phyloP scores from a whole-genome alignment of 176 grass and related monocot genomes.

The Rhynchospora pubera region DNA sequence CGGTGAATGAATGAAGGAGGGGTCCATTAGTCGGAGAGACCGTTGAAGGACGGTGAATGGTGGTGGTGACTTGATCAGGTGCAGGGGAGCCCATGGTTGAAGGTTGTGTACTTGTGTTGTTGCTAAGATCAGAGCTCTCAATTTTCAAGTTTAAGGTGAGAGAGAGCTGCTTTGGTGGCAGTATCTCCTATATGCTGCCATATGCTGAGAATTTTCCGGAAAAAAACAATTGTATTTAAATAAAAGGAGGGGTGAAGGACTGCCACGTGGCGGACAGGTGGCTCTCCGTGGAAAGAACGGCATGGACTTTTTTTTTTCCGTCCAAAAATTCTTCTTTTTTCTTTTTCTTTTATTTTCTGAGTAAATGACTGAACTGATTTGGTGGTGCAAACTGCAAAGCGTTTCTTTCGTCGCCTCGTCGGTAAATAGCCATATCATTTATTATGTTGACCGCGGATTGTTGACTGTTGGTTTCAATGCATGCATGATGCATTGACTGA shows the following conservation, averaged over 20 bases:
- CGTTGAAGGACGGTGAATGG: too few species aligned
- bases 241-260: background rate
- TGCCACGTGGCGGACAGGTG: slow-evolving; percentile 1
- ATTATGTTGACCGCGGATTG: background rate
- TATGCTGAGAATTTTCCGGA: background rate
- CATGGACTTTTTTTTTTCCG: background rate
- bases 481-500: too few species aligned
- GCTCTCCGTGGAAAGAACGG: background rate
- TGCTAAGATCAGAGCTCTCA: background rate
- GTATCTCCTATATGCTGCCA: background rate
- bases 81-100: slow-evolving; percentile 2
- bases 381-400: too few species aligned
- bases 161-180: background rate
- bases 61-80: slow-evolving; percentile 9
- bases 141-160: background rate
- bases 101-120: background rate
- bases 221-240: background rate
- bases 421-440: background rate
- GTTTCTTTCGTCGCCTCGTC: too few species aligned
- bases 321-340: too few species aligned
- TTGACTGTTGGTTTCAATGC: background rate
- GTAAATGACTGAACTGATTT: too few species aligned
- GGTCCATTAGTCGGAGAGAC: too few species aligned
- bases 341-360: too few species aligned
- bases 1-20: too few species aligned